Evolutionary conservation across 73 alveolate genomes (phyloP).

Genomic region (Uronychia setigera): DNA sequence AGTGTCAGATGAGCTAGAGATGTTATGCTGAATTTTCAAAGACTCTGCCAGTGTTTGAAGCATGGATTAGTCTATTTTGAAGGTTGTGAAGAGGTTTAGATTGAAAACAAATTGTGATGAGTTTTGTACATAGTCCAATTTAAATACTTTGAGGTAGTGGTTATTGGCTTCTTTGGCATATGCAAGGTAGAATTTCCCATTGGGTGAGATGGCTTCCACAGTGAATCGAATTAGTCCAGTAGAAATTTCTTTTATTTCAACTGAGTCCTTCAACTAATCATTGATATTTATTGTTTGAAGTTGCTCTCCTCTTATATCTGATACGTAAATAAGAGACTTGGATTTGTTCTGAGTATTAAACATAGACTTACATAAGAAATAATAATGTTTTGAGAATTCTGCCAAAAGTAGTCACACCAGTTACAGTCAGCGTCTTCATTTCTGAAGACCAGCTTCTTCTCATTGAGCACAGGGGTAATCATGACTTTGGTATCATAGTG

Average conservation of each 20-base stretch:
- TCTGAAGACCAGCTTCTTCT: background rate
- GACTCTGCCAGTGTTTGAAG: too few relatives aligned
- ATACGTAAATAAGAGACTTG: background rate
- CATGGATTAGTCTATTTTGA: too few relatives aligned
- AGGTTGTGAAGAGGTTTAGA: too few relatives aligned
- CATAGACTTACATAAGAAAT: background rate
- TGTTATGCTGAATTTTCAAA: too few relatives aligned
- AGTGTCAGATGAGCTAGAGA: too few relatives aligned
- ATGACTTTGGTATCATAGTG: background rate
- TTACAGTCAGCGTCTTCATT: background rate
- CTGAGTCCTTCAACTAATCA: background rate
- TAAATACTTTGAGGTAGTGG: too few relatives aligned
- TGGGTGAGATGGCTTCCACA: background rate
- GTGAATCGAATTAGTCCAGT: background rate
- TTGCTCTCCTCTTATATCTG: background rate
- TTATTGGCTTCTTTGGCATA: too few relatives aligned
- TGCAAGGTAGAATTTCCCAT: background rate
- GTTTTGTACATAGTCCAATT: too few relatives aligned
- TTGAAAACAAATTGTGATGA: too few relatives aligned
- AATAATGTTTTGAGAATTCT: background rate
- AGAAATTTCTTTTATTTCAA: background rate
- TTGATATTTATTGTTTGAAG: background rate
- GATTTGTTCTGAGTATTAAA: background rate
- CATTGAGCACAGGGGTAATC: background rate
- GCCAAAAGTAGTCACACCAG: background rate